These are phyloP conservation scores for Plasmodium vinckei DNA, from an alignment of 169 alveolate species.

Conservation along the genomic window DNA sequence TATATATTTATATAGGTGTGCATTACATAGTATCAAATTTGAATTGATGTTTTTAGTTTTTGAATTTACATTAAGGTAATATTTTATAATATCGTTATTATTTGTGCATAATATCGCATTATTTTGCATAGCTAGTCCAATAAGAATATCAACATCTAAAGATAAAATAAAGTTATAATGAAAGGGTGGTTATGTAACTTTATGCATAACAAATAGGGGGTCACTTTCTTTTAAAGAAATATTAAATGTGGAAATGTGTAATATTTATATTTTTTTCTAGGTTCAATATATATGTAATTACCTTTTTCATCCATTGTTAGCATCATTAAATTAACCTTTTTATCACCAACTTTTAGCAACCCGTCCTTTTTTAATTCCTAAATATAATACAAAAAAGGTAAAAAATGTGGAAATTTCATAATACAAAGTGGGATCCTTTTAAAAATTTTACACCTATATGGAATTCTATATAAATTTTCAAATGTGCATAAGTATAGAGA, in stretches of 20 bases:
- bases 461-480: too few relatives aligned
- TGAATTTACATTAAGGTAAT: slow-evolving; percentile 42
- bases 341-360: slow-evolving; percentile 49
- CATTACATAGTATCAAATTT: not conserved
- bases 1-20: not conserved
- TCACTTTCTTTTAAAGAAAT: not conserved
- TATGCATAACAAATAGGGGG: not conserved
- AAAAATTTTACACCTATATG: too few relatives aligned
- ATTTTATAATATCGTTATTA: slow-evolving; percentile 57
- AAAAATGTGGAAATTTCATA: not conserved
- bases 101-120: slow-evolving; percentile 60
- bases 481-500: too few relatives aligned
- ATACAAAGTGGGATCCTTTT: too few relatives aligned
- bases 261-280: slow-evolving; percentile 17
- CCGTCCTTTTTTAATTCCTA: slow-evolving; percentile 71
- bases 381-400: not conserved
- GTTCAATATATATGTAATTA: slow-evolving; percentile 9
- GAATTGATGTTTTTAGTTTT: not conserved
- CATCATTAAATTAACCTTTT: slow-evolving; percentile 11
- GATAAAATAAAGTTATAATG: not conserved
- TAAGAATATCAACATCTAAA: slow-evolving; percentile 37
- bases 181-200: not conserved
- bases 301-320: slow-evolving; percentile 72
- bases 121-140: slow-evolving; percentile 28
- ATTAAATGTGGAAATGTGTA: not conserved